Conservation (phyloP, 2,329 filamentous ascomycete species). For the Emericellopsis cladophorae region DNA sequence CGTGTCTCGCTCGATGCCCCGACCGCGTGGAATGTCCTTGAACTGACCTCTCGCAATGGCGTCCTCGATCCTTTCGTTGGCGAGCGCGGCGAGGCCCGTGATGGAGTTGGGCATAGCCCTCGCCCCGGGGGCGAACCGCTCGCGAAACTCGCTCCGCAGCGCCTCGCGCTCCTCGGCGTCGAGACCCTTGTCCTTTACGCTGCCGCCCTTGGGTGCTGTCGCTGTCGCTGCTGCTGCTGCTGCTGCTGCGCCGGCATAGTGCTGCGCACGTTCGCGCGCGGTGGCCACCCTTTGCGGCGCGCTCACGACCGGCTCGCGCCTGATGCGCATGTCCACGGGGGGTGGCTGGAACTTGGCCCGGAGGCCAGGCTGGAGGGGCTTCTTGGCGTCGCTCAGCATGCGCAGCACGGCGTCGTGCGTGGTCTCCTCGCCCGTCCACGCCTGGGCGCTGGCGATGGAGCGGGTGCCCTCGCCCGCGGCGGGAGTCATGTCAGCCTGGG, state of each 20-base stretch:
- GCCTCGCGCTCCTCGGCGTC: slow-evolving; percentile 62
- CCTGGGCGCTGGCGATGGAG: slow-evolving; percentile 45
- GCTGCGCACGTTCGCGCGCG: slow-evolving; percentile 44
- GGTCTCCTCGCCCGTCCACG: slow-evolving; percentile 71
- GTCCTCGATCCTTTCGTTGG: slow-evolving; percentile 86
- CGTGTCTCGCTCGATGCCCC: slow-evolving; percentile 67
- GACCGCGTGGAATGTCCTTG: slow-evolving; percentile 65
- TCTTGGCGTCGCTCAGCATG: slow-evolving; percentile 72
- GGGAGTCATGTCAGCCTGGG: slow-evolving; percentile 32
- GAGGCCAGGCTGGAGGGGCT: slow-evolving; percentile 45
- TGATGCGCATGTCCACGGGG: slow-evolving; percentile 39
- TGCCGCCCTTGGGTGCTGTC: background rate
- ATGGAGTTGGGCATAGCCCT: slow-evolving; percentile 65
- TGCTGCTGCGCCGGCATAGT: slow-evolving; percentile 19
- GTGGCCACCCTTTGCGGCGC: slow-evolving; percentile 34
- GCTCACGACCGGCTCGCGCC: slow-evolving; percentile 21
- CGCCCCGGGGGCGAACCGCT: slow-evolving; percentile 64
- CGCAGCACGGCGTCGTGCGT: slow-evolving; percentile 66
- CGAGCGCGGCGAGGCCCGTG: slow-evolving; percentile 66
- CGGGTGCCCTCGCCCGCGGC: slow-evolving; percentile 57
- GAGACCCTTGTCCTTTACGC: slow-evolving; percentile 30
- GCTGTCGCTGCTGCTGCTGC: background rate
- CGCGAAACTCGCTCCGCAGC: slow-evolving; percentile 60
- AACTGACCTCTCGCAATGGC: slow-evolving; percentile 89
- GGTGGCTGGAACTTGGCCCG: slow-evolving; percentile 32